Conservation (phyloP, 352 stramenopile genomes). For the Lagenidium giganteum region DNA sequence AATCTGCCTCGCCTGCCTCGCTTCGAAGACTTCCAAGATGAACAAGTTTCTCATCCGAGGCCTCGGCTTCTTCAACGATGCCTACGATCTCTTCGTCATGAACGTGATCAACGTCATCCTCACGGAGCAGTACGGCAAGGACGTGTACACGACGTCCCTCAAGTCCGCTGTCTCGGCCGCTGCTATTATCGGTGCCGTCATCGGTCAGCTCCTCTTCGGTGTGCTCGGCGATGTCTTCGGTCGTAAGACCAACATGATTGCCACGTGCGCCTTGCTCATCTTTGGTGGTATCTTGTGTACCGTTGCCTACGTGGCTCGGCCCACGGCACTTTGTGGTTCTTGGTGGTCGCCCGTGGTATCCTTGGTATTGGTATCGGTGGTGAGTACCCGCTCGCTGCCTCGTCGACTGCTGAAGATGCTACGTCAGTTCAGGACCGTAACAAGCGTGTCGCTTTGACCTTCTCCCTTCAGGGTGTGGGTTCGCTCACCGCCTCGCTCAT, state of each 20-base stretch:
- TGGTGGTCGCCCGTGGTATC: conserved; percentile 43
- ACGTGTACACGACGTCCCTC: conserved; percentile 50
- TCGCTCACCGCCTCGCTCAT: conserved; percentile 39
- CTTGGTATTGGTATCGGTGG: conserved; percentile 37
- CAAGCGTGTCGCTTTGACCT: conserved; percentile 40
- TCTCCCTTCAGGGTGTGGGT: conserved; percentile 57
- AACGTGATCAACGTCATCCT: conserved; percentile 65
- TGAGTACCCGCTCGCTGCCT: conserved; percentile 29
- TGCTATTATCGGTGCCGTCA: conserved; percentile 35
- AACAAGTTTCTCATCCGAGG: conserved; percentile 52
- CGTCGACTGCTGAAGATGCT: conserved; percentile 38
- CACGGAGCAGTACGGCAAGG: conserved; percentile 47
- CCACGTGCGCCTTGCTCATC: conserved; percentile 34
- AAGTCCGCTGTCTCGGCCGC: conserved; percentile 49
- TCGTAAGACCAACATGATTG: conserved; percentile 55
- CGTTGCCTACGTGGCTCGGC: conserved; percentile 33
- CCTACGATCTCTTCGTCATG: conserved; percentile 67
- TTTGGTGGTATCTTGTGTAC: conserved; percentile 51
- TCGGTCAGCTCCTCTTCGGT: conserved; percentile 51
- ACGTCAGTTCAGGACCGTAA: conserved; percentile 39
- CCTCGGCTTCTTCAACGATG: conserved; percentile 47
- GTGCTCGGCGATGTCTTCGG: conserved; percentile 49
- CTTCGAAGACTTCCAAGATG: too few relatives aligned
- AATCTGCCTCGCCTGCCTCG: conserved; percentile 1
- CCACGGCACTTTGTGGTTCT: conserved; percentile 54